Evolutionary conservation across 2,329 filamentous ascomycete genomes (phyloP).

Genomic region (Fusarium sororula): DNA sequence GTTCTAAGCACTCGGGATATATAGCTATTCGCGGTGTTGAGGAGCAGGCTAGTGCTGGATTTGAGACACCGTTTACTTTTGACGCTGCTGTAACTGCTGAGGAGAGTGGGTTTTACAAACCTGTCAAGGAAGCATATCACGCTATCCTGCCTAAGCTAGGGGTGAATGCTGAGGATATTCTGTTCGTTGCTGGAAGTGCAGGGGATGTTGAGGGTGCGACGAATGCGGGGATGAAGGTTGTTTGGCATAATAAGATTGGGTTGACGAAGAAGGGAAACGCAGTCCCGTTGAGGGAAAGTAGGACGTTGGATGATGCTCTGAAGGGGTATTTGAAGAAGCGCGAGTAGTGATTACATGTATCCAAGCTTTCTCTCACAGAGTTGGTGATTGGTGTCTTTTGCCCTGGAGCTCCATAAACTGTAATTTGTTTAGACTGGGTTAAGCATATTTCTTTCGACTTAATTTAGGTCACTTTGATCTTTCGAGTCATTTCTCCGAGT

Average conservation of each 20-base stretch:
- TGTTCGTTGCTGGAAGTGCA: constrained; percentile 53
- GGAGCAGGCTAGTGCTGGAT: constrained; percentile 1
- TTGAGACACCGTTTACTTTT: constrained; percentile 37
- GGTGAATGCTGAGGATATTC: constrained; percentile 38
- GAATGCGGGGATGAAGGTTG: constrained; percentile 50
- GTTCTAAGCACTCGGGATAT: constrained; percentile 46
- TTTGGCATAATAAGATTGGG: constrained; percentile 50
- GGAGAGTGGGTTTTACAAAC: constrained; percentile 53
- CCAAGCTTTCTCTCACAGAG: accelerated
- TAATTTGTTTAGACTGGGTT: neutral
- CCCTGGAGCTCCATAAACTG: neutral
- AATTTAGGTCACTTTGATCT: too few species aligned
- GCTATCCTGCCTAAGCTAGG: constrained; percentile 43
- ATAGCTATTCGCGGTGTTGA: constrained; percentile 25
- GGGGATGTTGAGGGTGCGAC: constrained; percentile 52
- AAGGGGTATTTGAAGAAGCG: neutral
- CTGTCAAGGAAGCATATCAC: constrained; percentile 45
- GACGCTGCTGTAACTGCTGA: constrained; percentile 50
- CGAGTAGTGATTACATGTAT: neutral
- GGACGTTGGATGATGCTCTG: neutral
- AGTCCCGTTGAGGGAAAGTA: constrained; percentile 1
- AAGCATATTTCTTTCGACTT: too few species aligned
- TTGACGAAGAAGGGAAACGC: constrained; percentile 41
- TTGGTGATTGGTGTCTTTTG: neutral
- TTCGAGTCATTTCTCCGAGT: too few species aligned